Evolutionary conservation across 495 filamentous ascomycete species (phyloP), one percentile per base, ranked within the genome.

Genomic region (Eremomyces bilateralis): DNA sequence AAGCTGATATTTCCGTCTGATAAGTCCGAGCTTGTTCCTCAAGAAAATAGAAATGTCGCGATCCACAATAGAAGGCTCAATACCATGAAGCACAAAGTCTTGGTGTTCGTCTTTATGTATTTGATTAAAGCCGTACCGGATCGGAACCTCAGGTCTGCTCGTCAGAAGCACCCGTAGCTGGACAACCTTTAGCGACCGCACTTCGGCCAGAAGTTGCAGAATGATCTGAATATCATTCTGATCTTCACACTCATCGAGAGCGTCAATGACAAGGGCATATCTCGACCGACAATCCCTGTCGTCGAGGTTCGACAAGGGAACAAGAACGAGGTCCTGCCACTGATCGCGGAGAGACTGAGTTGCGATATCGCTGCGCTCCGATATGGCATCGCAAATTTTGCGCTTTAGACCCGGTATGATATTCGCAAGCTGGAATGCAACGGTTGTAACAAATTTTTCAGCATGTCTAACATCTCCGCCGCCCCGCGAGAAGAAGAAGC

Each of bases 281-380:
- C 12, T 6, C 6, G 6, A 32, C 6, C 6, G 30, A 17, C 6
- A 6, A 8, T 32, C 6, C 12, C 19, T 17, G 30, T 17, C 30
- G 6, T 34, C 15, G 1, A 33, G 20, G 2, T 45, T 39, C 16
- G 15, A 12, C 13, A 47, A 27, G 11, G 60, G 61, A 20, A 56
- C 19, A 34, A 63, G 38, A 41, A 68, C 43, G 11, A 71, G 56
- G 44, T 60, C 50, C 3, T 62, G 43, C 41, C 62, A 69, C 45
- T 71, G 65, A 1, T 61, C 46, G 12, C 31, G 34, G 8, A 63
- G 36, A 8, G 51, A 42, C 43, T 65, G n/a, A n/a, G n/a, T n/a
- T n/a, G n/a, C n/a, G n/a, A n/a, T n/a, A n/a, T n/a, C n/a, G n/a
- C n/a, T n/a, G 61, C 15, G 43, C n/a, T 34, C 15, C 3, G 54